Evolutionary conservation across 2,329 filamentous ascomycete species (phyloP).

Genomic region (Botryotinia narcissicola): DNA sequence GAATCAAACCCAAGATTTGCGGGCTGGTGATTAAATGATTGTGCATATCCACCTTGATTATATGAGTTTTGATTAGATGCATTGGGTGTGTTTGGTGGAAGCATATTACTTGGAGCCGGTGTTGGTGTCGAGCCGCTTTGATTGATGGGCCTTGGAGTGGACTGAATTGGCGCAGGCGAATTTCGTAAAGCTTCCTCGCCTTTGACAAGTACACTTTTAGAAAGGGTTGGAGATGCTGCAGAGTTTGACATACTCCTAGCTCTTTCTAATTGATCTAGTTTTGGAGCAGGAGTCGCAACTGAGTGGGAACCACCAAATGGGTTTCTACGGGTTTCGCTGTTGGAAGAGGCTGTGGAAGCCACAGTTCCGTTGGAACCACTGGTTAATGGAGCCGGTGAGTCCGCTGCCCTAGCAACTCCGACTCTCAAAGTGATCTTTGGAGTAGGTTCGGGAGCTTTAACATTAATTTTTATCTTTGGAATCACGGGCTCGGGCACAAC

Average conservation of each 20-base stretch:
- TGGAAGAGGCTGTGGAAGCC: constrained; percentile 21
- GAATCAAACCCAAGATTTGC: constrained; percentile 43
- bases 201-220: constrained; percentile 41
- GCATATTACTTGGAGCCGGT: constrained; percentile 32
- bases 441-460: constrained; percentile 59
- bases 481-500: constrained; percentile 69
- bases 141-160: constrained; percentile 42
- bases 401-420: constrained; percentile 47
- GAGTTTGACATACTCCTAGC: constrained; percentile 37
- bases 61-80: constrained; percentile 28
- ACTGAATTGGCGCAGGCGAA: constrained; percentile 31
- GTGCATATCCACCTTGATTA: constrained; percentile 32
- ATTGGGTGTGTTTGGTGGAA: constrained; percentile 35
- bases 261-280: constrained; percentile 35
- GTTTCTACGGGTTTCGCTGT: constrained; percentile 35
- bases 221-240: constrained; percentile 37
- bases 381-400: constrained; percentile 49
- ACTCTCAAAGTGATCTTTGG: constrained; percentile 73
- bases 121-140: constrained; percentile 38
- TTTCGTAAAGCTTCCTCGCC: constrained; percentile 37
- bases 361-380: constrained; percentile 42
- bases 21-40: constrained; percentile 36
- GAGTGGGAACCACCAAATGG: constrained; percentile 33
- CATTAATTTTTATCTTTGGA: constrained; percentile 66
- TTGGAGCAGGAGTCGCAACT: constrained; percentile 30